Base-by-base conservation (phyloP, 108 stramenopile species). In the Nitzschia sp. region DNA sequence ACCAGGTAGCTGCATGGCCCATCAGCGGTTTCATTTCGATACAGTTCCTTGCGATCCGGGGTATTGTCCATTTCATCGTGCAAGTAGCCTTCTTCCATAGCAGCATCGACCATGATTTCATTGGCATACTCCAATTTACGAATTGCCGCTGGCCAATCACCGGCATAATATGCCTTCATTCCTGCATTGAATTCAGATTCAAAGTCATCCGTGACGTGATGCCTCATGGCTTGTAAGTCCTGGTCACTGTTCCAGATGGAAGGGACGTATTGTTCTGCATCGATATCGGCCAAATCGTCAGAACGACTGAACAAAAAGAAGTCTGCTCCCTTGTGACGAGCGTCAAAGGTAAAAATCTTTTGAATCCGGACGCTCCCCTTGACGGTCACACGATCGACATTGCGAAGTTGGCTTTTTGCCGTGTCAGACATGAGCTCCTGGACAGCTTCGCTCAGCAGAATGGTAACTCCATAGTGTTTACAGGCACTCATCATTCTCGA, bases 401-500 rank as follows among this genome's bases (percentile, higher is more conserved):
- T 81, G 26, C 94, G 82, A 27, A 87, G 81, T 30, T 90, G 76
- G 16, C 25, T 68, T 38, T 80, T 81, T 0, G 87, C 90, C 30
- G 67, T 35, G 36, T 80, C 72, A 9, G 88, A 83, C 71, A 93
- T 63, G 15, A 93, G 84, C 66, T 94, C 76, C 65, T 82, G 69
- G 8, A 86, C 85, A 2, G 81, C 75, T 52, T 86, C 68, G 48
- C 78, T 84, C 29, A 90, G 57, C 47, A 93, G 50, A 30, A 91
- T 74, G 16, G 80, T 80, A 15, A 93, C 86, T 22, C 93, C 93
- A 68, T 96, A 97, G 53, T 96, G 95, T 48, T 86, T 87, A 50
- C 83, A 88, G 29, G 97, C 95, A 66, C 86, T 88, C 90, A 91
- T 94, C 92, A 97, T 94, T 46, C 97, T 79, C 3, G 93, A 90